These are phyloP conservation scores for Dryadomyces sulphureus DNA, from an alignment of 2,329 filamentous ascomycete genomes.

Conservation along the genomic window DNA sequence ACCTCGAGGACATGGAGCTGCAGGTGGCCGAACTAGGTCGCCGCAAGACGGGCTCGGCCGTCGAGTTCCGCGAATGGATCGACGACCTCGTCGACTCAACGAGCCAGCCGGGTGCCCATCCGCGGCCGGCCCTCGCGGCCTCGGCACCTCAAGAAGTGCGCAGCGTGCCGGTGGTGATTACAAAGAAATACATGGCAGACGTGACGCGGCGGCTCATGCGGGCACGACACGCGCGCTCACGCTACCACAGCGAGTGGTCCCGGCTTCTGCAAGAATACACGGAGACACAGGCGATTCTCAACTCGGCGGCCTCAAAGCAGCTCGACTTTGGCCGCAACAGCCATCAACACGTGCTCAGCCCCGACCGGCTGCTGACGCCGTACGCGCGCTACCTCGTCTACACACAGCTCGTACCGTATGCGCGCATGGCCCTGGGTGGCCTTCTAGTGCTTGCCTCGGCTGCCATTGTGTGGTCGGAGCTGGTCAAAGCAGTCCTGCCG, in stretches of 20 bases:
- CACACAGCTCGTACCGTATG: slow-evolving; percentile 55
- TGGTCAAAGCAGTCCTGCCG: slow-evolving; percentile 70
- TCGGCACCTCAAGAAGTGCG: slow-evolving; percentile 27
- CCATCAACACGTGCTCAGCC: slow-evolving; percentile 35
- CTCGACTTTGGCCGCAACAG: slow-evolving; percentile 60
- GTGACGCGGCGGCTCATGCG: slow-evolving; percentile 69
- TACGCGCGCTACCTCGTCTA: slow-evolving; percentile 69
- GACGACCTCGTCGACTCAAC: slow-evolving; percentile 77
- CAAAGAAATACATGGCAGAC: slow-evolving; percentile 83
- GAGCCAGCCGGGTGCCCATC: slow-evolving; percentile 48
- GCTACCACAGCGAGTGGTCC: slow-evolving; percentile 80
- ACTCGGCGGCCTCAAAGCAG: slow-evolving; percentile 66
- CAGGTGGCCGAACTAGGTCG: slow-evolving; percentile 68
- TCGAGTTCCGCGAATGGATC: slow-evolving; percentile 81
- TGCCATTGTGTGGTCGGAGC: slow-evolving; percentile 84
- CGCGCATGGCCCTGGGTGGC: slow-evolving; percentile 48
- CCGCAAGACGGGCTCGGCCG: slow-evolving; percentile 64
- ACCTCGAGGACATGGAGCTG: slow-evolving; percentile 65
- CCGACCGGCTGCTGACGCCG: slow-evolving; percentile 54
- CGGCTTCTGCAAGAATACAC: slow-evolving; percentile 59
- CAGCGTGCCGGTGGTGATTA: slow-evolving; percentile 66
- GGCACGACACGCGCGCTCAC: slow-evolving; percentile 66
- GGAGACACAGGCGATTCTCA: slow-evolving; percentile 65
- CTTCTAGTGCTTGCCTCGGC: slow-evolving; percentile 61
- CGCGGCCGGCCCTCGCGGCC: slow-evolving; percentile 25